These are phyloP conservation scores for Croton laevigatus DNA, from an alignment of 441 rosid species.

Conservation along the genomic window DNA sequence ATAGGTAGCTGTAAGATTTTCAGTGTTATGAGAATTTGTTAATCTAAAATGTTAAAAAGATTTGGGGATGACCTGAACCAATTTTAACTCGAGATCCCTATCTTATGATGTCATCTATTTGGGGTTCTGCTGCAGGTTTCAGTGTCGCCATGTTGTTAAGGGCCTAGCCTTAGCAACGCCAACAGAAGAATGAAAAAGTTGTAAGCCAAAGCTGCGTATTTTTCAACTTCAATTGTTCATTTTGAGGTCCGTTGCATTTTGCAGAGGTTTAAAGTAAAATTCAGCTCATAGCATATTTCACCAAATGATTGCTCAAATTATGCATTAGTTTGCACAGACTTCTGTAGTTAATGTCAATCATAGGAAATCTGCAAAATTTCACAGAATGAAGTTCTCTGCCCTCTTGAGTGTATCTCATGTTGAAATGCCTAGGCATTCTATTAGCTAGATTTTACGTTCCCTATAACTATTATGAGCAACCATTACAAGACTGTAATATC, in stretches of 20 bases:
- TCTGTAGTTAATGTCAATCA: too few species aligned
- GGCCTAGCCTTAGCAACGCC: constrained; percentile 56
- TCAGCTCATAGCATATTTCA: background rate
- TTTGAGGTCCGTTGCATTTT: background rate
- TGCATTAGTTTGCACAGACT: background rate
- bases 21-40: background rate
- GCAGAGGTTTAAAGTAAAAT: background rate
- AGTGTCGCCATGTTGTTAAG: constrained; percentile 70
- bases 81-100: background rate
- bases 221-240: background rate
- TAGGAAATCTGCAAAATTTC: too few species aligned
- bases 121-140: constrained; percentile 52
- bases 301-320: background rate
- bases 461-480: background rate
- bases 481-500: too few species aligned
- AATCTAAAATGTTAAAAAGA: background rate
- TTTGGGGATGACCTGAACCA: background rate
- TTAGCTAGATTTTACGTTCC: background rate
- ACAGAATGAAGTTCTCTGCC: background rate
- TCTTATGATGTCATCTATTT: background rate
- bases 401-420: background rate
- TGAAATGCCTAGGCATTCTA: background rate
- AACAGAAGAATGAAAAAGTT: constrained; percentile 49
- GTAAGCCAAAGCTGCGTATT: background rate
- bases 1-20: background rate